These are phyloP conservation scores for Zymoseptoria ardabiliae DNA, from an alignment of 2,329 filamentous ascomycete genomes.

Conservation along the genomic window DNA sequence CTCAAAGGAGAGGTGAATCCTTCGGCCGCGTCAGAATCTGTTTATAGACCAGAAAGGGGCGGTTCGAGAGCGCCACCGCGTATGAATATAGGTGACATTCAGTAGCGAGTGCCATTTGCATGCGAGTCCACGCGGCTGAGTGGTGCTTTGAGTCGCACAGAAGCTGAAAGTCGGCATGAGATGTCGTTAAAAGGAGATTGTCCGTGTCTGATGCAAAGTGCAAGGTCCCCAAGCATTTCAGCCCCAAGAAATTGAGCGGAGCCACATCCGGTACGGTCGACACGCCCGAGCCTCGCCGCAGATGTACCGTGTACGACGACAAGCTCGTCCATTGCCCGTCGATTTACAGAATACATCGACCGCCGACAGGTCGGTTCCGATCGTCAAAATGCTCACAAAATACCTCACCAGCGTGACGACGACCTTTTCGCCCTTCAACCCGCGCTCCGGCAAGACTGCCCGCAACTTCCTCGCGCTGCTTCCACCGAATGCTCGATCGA, in stretches of 20 bases:
- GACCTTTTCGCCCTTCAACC: conserved; percentile 87
- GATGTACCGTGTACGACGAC: background rate
- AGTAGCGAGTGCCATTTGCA: background rate
- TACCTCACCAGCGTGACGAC: conserved; percentile 80
- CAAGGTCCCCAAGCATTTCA: background rate
- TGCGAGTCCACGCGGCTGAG: background rate
- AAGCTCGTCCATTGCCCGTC: background rate
- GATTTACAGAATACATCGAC: background rate
- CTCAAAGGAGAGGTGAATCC: background rate
- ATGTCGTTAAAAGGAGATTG: background rate
- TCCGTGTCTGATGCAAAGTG: background rate
- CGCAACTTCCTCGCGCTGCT: conserved; percentile 82
- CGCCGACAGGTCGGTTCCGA: background rate
- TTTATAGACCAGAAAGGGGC: background rate
- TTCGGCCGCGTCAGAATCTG: background rate
- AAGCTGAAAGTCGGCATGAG: background rate
- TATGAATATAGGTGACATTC: background rate
- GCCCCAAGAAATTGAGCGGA: background rate
- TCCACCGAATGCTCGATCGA: conserved; percentile 66
- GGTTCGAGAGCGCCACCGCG: background rate
- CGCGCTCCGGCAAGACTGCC: conserved; percentile 65
- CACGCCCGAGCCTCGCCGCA: background rate
- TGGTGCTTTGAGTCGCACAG: background rate
- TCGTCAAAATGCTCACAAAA: conserved; percentile 65
- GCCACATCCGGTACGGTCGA: background rate